phyloP scores from a whole-genome alignment of 139 green algal genomes.

The Closterium sp. region DNA sequence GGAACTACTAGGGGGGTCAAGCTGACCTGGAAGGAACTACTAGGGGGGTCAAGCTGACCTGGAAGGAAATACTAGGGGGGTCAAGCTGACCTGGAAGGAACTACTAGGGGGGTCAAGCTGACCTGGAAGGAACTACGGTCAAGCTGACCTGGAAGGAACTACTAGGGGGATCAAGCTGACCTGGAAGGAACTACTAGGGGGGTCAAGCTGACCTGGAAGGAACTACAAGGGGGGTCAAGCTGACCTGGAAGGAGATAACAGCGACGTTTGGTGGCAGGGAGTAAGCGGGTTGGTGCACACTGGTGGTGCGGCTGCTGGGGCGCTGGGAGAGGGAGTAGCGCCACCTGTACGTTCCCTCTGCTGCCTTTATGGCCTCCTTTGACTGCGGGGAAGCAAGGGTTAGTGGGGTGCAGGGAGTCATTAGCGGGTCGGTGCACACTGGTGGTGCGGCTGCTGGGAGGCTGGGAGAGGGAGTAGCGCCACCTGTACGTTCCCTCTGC shows the following conservation, averaged over 20 bases:
- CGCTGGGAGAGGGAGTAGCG: not conserved
- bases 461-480: not conserved
- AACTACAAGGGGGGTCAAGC: not conserved
- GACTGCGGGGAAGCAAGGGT: not conserved
- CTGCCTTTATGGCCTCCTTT: not conserved
- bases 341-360: not conserved
- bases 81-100: not conserved
- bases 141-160: not conserved
- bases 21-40: not conserved
- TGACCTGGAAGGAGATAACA: constrained; percentile 46
- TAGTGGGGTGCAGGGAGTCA: not conserved
- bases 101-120: not conserved
- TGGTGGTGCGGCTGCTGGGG: too few species aligned
- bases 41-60: not conserved
- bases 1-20: not conserved
- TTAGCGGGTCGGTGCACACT: not conserved
- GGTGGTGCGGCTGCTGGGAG: too few species aligned
- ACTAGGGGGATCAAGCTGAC: not conserved
- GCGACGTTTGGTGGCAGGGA: constrained; percentile 44
- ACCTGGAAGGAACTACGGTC: too few species aligned
- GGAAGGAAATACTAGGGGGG: not conserved
- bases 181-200: not conserved
- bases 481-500: not conserved
- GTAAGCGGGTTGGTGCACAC: not conserved
- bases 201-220: not conserved